Evolutionary conservation across 805 yeast species (phyloP), one percentile per base, ranked within the genome.

Genomic region (Lipomyces mesembrius): DNA sequence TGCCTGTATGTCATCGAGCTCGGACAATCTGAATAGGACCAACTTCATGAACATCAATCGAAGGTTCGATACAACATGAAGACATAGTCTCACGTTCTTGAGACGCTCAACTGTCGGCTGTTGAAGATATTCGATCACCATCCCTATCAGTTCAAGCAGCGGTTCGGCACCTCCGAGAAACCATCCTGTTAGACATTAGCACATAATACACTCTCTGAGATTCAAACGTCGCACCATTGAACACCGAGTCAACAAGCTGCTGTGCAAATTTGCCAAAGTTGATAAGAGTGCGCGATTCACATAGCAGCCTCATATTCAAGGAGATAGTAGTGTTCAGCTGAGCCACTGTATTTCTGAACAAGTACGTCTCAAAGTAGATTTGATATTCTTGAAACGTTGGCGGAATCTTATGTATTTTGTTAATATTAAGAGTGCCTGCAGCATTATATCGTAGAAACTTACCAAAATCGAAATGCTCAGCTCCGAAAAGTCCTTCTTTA

Each of bases 121-220:
- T 43, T 67, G 69, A 8, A 71, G 62, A 35, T 64, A 67, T 51
- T 70, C 73, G 9, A 71, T 60, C 17, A 70, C 68, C 71, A 65
- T 70, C 8, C 71, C 73, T 35, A 70, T 60, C 8, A 71, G 57
- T 37, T 70, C 73, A 14, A 71, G 60, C 9, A 70, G 57, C 7
- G 71, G 72, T 14, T 70, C 73, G 3, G 72, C 70, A 8, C 73
- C 73, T 11, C 70, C 72, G 12, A 71, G 54, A 55, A 71, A 67
- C 62, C 70, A 62, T 17, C 73, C 72, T 68, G 25, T 43, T 17
- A 43, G 20, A 43, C 43, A 43, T 43, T 43, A 43, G 49, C 49
- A 43, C 20, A 8, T 14, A 20, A 56, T 29, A 34, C 37, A 56
- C 9, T 4, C 2, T 6, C 3, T 11, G 27, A 56, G 4, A 7